phyloP scores from a whole-genome alignment of 2,329 filamentous ascomycete species.

The Fusarium verticillioides region DNA sequence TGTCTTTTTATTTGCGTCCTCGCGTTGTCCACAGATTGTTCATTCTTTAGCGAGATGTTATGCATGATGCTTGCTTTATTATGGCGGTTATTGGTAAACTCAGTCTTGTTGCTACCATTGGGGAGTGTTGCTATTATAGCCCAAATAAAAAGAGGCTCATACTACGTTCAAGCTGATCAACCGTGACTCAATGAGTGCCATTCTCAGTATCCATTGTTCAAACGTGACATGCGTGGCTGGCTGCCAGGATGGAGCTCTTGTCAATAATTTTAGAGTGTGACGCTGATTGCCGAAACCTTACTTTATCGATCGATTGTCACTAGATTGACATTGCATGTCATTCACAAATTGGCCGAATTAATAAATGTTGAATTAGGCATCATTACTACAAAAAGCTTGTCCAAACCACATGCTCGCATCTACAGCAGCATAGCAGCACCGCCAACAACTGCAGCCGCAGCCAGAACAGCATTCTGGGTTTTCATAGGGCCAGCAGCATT shows the following conservation, averaged over 20 bases:
- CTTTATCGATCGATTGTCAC: neutral
- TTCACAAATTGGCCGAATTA: neutral
- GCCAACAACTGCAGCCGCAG: conserved; percentile 51
- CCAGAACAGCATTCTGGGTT: conserved; percentile 51
- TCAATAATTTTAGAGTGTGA: neutral
- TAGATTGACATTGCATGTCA: neutral
- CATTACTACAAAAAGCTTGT: neutral
- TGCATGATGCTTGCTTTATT: neutral
- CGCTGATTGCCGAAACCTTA: conserved; percentile 15
- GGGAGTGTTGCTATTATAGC: neutral
- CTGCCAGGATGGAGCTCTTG: neutral
- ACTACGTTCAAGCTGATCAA: neutral
- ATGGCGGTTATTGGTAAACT: neutral
- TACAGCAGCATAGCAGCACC: conserved; percentile 52
- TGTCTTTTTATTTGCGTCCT: neutral
- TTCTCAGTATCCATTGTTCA: neutral
- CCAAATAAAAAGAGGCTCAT: neutral
- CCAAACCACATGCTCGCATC: neutral
- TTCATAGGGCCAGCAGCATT: conserved; percentile 48
- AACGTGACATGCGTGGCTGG: neutral
- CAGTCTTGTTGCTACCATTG: neutral
- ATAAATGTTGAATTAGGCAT: conserved; percentile 13
- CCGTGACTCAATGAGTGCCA: neutral
- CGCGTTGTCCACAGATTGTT: neutral
- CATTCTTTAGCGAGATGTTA: neutral